Conservation (phyloP, 1,284 basidiomycete species). For the Ustilago esculenta region DNA sequence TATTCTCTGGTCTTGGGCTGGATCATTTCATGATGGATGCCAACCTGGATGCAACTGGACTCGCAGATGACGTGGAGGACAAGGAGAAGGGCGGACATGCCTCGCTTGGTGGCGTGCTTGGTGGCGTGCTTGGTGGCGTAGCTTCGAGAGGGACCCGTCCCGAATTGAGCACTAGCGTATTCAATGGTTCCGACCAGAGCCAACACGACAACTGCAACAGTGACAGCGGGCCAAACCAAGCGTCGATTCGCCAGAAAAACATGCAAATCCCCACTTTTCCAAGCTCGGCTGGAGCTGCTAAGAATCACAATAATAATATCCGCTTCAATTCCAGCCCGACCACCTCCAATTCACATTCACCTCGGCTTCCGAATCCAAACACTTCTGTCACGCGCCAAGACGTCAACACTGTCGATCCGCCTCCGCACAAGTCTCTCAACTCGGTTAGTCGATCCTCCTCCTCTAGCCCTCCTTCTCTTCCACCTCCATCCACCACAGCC, state of each 20-base stretch:
- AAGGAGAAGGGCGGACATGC: background rate
- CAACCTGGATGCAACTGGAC: no score
- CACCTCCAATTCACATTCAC: no score
- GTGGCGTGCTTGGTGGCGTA: no score
- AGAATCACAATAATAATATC: background rate
- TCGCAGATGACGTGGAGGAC: background rate
- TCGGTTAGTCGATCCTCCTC: background rate
- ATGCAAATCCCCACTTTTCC: background rate
- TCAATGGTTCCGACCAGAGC: no score
- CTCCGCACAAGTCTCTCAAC: background rate
- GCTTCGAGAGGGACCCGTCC: background rate
- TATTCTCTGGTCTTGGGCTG: slow-evolving; percentile 1
- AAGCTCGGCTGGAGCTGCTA: background rate
- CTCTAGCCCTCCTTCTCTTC: background rate
- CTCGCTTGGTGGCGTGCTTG: no score
- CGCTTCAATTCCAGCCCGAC: background rate
- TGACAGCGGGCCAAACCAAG: slow-evolving; percentile 2
- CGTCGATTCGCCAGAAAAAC: slow-evolving; percentile 1
- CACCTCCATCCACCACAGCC: background rate
- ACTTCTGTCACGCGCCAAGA: background rate
- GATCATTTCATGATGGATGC: slow-evolving; percentile 22
- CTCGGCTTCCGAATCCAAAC: background rate
- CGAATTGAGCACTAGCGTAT: no score
- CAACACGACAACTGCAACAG: background rate
- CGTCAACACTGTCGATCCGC: slow-evolving; percentile 18